These are phyloP conservation scores for Chytridium lagenaria DNA, from an alignment of 371 early-diverging fungal species.

Conservation along the genomic window DNA sequence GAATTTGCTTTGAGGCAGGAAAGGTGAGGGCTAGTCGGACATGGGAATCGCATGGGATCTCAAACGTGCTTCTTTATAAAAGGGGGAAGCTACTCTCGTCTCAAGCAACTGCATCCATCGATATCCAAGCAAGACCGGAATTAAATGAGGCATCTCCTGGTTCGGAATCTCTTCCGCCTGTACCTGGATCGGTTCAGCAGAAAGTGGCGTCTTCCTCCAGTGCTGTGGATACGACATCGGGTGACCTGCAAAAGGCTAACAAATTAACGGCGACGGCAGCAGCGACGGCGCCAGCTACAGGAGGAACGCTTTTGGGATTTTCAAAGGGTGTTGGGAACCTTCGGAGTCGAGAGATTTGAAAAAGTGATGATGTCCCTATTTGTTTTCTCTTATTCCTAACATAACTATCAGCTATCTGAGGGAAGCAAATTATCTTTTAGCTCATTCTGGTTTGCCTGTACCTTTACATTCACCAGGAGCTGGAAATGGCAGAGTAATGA, in stretches of 20 bases:
- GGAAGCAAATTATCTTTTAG: conserved; percentile 49
- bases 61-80: background rate
- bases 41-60: background rate
- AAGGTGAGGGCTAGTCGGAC: no score
- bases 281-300: background rate
- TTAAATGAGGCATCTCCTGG: background rate
- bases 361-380: conserved; percentile 60
- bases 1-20: conserved; percentile 75
- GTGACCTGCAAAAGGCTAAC: background rate
- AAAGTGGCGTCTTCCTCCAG: background rate
- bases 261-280: background rate
- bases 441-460: conserved; percentile 22
- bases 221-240: background rate
- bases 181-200: conserved; percentile 21
- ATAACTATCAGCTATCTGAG: conserved; percentile 47
- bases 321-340: conserved; percentile 58
- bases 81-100: conserved; percentile 4
- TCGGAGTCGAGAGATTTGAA: conserved; percentile 78
- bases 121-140: background rate
- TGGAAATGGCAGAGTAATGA: background rate
- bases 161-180: background rate
- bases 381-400: background rate
- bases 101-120: background rate
- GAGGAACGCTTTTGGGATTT: conserved; percentile 44
- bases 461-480: background rate